These are phyloP conservation scores for Sarcodon aspratus DNA, from an alignment of 768 basidiomycete species.

Conservation along the genomic window DNA sequence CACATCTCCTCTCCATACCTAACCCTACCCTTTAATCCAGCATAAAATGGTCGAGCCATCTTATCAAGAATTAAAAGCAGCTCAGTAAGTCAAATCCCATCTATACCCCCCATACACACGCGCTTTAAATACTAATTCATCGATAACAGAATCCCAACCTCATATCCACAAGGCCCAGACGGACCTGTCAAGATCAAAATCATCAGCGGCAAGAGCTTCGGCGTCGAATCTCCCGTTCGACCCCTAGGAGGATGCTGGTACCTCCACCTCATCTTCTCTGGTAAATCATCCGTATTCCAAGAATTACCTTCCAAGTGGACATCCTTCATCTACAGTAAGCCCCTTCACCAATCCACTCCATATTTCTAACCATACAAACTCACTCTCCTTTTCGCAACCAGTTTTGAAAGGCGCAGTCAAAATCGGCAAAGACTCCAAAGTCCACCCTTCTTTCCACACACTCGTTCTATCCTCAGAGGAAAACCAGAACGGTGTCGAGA, in stretches of 20 bases:
- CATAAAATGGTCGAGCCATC: conserved; percentile 79
- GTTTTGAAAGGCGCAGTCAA: conserved; percentile 54
- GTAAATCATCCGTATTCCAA: conserved; percentile 59
- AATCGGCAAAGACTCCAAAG: conserved; percentile 38
- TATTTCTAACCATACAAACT: background rate
- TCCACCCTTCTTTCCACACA: conserved; percentile 60
- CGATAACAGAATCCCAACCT: conserved; percentile 47
- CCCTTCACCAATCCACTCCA: background rate
- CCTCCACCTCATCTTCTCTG: conserved; percentile 65
- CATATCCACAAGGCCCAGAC: conserved; percentile 58
- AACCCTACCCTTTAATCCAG: conserved; percentile 24
- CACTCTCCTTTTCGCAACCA: conserved; percentile 24
- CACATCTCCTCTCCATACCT: conserved; percentile 1
- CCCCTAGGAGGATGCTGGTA: conserved; percentile 93
- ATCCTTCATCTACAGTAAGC: conserved; percentile 71
- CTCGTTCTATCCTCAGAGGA: conserved; percentile 61
- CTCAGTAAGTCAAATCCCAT: conserved; percentile 29
- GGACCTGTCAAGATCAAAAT: conserved; percentile 68
- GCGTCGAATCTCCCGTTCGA: conserved; percentile 77
- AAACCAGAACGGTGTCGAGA: conserved; percentile 54
- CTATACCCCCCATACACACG: background rate
- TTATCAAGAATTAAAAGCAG: conserved; percentile 72
- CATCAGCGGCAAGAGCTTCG: conserved; percentile 84
- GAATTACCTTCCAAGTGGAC: conserved; percentile 86
- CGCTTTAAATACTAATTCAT: background rate